Percentiles rank a stretch among this genome's conserved stretches.
phyloP scores from a whole-genome alignment of 108 stramenopile species.

The Nannochloropsis gaditana region DNA sequence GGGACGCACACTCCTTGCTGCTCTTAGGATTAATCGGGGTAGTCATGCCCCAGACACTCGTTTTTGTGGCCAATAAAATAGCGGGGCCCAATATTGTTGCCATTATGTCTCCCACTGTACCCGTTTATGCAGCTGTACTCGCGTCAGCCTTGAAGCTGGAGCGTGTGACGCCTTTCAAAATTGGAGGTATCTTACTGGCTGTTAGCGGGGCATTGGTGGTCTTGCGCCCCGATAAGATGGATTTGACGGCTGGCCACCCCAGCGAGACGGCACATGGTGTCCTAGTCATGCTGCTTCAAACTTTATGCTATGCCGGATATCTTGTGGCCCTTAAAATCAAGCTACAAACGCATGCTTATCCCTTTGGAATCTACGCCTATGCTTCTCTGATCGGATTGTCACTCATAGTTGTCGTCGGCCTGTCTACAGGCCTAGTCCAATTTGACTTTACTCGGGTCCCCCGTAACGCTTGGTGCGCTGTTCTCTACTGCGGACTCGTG shows the following conservation, averaged over 20 bases:
- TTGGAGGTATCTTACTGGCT: background rate
- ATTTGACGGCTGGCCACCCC: background rate
- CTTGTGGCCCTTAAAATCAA: background rate
- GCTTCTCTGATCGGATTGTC: background rate
- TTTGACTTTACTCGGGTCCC: background rate
- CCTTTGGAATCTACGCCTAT: background rate
- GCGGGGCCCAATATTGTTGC: background rate
- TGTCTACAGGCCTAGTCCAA: background rate
- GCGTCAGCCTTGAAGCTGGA: background rate
- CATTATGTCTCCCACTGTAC: background rate
- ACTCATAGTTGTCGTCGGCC: background rate
- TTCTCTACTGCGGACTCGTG: background rate
- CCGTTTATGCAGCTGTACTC: background rate
- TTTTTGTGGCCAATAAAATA: background rate
- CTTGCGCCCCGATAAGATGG: background rate
- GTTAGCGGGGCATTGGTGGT: background rate
- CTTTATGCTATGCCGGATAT: background rate
- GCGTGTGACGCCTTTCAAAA: background rate
- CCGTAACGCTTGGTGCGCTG: slow-evolving; percentile 1
- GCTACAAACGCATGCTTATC: background rate
- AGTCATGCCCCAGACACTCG: background rate
- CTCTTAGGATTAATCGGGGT: background rate
- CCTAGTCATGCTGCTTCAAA: background rate
- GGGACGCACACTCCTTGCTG: background rate
- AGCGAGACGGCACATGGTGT: background rate